Percentiles rank a stretch among this genome's conserved stretches.
These are phyloP conservation scores for Tulasnella sp. DNA, from an alignment of 768 basidiomycete genomes.

Conservation along the genomic window DNA sequence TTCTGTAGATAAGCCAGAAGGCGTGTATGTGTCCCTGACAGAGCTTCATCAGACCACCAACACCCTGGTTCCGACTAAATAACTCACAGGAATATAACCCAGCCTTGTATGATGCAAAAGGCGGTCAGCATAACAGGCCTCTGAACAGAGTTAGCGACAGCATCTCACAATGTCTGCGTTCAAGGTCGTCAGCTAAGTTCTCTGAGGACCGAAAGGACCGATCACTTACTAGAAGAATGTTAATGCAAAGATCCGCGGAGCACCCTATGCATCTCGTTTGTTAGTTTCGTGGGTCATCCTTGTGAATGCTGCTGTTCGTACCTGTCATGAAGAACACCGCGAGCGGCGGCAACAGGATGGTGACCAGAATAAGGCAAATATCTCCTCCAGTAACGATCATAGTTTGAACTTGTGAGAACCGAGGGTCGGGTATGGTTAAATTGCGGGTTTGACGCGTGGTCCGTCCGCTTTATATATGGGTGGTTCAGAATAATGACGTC, in stretches of 20 bases:
- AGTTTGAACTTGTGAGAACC: not conserved
- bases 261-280: not conserved
- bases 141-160: not conserved
- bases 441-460: no score
- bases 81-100: not conserved
- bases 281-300: not conserved
- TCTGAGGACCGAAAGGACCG: not conserved
- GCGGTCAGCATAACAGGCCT: not conserved
- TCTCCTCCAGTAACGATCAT: slow-evolving; percentile 3
- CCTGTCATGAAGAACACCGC: slow-evolving; percentile 1
- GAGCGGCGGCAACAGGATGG: not conserved
- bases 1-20: not conserved
- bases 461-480: no score
- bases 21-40: not conserved
- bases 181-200: not conserved
- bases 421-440: no score
- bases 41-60: not conserved
- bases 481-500: no score
- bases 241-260: not conserved
- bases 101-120: not conserved
- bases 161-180: not conserved
- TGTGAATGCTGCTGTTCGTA: not conserved
- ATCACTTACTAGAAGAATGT: not conserved
- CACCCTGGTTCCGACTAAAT: not conserved
- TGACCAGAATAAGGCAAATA: not conserved